phyloP scores from a whole-genome alignment of 2,329 filamentous ascomycete species.

The Clonostachys chloroleuca region DNA sequence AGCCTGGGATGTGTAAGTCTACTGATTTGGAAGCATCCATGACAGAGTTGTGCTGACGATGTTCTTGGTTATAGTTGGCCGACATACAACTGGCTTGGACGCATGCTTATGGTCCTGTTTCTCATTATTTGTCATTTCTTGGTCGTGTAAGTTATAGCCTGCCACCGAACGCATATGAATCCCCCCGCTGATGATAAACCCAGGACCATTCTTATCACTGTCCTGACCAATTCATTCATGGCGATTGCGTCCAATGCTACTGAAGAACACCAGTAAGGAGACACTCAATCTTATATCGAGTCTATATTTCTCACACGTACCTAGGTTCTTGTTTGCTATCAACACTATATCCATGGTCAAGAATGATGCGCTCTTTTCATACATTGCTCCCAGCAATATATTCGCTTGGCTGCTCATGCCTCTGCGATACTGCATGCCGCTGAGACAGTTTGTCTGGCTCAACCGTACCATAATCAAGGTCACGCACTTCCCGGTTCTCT shows the following conservation, averaged over 20 bases:
- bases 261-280: constrained; percentile 71
- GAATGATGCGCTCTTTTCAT: constrained; percentile 93
- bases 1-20: constrained; percentile 77
- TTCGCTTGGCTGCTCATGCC: constrained; percentile 88
- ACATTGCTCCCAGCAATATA: constrained; percentile 87
- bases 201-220: constrained; percentile 85
- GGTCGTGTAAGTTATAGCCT: constrained; percentile 57
- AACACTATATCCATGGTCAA: constrained; percentile 98
- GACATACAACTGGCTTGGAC: constrained; percentile 74
- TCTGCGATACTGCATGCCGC: constrained; percentile 72
- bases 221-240: constrained; percentile 97
- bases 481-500: constrained; percentile 84
- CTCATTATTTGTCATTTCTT: constrained; percentile 94
- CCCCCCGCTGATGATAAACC: neutral
- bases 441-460: constrained; percentile 75
- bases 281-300: neutral
- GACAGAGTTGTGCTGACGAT: constrained; percentile 6
- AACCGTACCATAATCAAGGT: constrained; percentile 90
- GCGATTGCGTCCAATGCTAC: constrained; percentile 89
- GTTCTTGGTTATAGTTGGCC: constrained; percentile 45
- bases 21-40: neutral
- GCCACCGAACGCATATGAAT: neutral
- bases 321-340: constrained; percentile 82
- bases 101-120: constrained; percentile 72
- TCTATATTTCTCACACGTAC: constrained; percentile 1